phyloP scores from a whole-genome alignment of 202 grass and related monocot genomes.

The Setaria italica region DNA sequence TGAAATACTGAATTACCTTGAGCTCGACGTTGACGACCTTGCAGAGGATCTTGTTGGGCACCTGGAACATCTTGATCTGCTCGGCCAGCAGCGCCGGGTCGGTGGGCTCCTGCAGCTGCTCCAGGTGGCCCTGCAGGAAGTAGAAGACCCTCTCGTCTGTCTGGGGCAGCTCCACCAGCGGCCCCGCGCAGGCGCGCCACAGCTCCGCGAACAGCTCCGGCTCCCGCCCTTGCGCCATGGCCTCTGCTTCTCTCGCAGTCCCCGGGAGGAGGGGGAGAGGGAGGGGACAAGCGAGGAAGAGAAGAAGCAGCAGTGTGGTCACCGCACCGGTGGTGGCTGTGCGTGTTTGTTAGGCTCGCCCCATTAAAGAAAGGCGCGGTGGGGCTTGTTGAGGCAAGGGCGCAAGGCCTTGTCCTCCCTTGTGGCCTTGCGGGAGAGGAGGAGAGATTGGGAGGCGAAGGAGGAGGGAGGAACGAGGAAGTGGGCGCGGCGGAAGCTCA shows the following conservation, averaged over 20 bases:
- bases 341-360: slow-evolving; percentile 44
- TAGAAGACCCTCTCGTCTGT: slow-evolving; percentile 77
- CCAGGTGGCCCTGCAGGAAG: slow-evolving; percentile 98
- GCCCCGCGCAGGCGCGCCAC: slow-evolving; percentile 93
- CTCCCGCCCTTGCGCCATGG: slow-evolving; percentile 11
- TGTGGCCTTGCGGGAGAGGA: background rate
- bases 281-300: background rate
- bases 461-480: background rate
- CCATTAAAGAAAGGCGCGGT: slow-evolving; percentile 62
- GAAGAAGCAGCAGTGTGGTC: background rate
- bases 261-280: background rate
- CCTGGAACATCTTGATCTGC: slow-evolving; percentile 88
- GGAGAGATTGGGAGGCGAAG: background rate
- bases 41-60: slow-evolving; percentile 92
- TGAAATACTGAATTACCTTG: slow-evolving; percentile 47
- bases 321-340: slow-evolving; percentile 13
- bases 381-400: slow-evolving; percentile 2
- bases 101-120: slow-evolving; percentile 92
- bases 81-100: slow-evolving; percentile 74
- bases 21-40: slow-evolving; percentile 88
- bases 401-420: too few relatives aligned
- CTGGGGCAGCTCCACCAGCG: slow-evolving; percentile 88
- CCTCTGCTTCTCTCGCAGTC: too few relatives aligned
- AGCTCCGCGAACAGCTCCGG: slow-evolving; percentile 75
- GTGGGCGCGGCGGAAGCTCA: slow-evolving; percentile 21